phyloP scores from a whole-genome alignment of 1,284 basidiomycete genomes.

The Pisolithus thermaeus region DNA sequence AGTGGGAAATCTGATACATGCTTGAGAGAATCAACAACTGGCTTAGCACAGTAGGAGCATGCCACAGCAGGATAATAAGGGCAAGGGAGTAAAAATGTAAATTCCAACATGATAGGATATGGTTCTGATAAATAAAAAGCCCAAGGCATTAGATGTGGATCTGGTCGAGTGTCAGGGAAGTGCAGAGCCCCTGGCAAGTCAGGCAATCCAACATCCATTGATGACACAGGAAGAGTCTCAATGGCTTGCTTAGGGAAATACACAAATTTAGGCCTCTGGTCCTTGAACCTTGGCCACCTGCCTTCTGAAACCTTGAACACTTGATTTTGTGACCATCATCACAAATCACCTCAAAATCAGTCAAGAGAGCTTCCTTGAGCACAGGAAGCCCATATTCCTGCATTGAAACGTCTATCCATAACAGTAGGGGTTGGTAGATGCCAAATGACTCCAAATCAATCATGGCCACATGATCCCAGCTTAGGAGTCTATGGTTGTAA shows the following conservation, averaged over 20 bases:
- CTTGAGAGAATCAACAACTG: conserved; percentile 81
- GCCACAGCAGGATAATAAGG: conserved; percentile 85
- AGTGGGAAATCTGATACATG: conserved; percentile 75
- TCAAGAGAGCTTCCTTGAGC: conserved; percentile 68
- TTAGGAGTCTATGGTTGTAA: conserved; percentile 84
- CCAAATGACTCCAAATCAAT: conserved; percentile 92
- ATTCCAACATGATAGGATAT: conserved; percentile 81
- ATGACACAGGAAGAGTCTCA: conserved; percentile 50
- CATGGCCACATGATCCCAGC: conserved; percentile 87
- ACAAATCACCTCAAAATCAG: conserved; percentile 88
- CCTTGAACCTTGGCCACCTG: conserved; percentile 92
- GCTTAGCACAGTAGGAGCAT: conserved; percentile 82
- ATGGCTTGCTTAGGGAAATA: conserved; percentile 49
- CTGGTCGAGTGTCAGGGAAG: conserved; percentile 45
- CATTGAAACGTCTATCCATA: conserved; percentile 64
- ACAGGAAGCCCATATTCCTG: conserved; percentile 75
- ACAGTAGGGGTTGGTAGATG: conserved; percentile 80
- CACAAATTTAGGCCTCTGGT: conserved; percentile 57
- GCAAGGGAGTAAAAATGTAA: conserved; percentile 88
- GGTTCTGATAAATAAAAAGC: conserved; percentile 82
- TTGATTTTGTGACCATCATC: conserved; percentile 82
- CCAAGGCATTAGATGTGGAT: conserved; percentile 76
- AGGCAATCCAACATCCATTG: conserved; percentile 54
- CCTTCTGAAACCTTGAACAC: conserved; percentile 82
- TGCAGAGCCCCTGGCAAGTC: conserved; percentile 46